phyloP scores from a whole-genome alignment of 164 flowering plant species.

The Litsea cubeba region DNA sequence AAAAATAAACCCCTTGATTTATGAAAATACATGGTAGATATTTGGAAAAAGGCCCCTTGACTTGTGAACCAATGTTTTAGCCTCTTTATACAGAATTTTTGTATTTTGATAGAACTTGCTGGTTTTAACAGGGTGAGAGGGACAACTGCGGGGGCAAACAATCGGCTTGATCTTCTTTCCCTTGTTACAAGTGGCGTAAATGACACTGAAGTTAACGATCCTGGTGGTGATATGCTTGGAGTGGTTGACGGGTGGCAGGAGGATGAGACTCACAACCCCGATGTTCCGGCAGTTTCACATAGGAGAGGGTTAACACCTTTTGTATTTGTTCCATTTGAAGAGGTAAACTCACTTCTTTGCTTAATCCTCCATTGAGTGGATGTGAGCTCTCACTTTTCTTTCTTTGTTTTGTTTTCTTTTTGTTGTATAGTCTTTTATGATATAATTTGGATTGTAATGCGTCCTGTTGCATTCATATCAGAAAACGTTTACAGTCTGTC shows the following conservation, averaged over 20 bases:
- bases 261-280: slow-evolving; percentile 91
- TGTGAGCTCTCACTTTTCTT: not conserved
- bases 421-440: not conserved
- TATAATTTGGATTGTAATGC: too few relatives aligned
- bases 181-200: slow-evolving; percentile 85
- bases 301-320: slow-evolving; percentile 82
- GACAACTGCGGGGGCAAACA: slow-evolving; percentile 81
- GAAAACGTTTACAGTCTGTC: too few relatives aligned
- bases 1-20: too few relatives aligned
- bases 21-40: too few relatives aligned
- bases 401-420: not conserved
- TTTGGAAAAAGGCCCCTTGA: too few relatives aligned
- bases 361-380: too few relatives aligned
- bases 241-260: slow-evolving; percentile 82
- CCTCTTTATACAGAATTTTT: too few relatives aligned
- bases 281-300: slow-evolving; percentile 91
- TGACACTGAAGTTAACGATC: slow-evolving; percentile 42
- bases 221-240: slow-evolving; percentile 67
- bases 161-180: slow-evolving; percentile 80
- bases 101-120: not conserved
- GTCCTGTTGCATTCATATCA: too few relatives aligned
- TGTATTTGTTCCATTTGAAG: slow-evolving; percentile 88
- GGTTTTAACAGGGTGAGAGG: slow-evolving; percentile 69
- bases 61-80: too few relatives aligned
- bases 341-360: slow-evolving; percentile 34